Evolutionary conservation across 352 stramenopile genomes (phyloP).

Genomic region (Hyaloperonospora brassicae): DNA sequence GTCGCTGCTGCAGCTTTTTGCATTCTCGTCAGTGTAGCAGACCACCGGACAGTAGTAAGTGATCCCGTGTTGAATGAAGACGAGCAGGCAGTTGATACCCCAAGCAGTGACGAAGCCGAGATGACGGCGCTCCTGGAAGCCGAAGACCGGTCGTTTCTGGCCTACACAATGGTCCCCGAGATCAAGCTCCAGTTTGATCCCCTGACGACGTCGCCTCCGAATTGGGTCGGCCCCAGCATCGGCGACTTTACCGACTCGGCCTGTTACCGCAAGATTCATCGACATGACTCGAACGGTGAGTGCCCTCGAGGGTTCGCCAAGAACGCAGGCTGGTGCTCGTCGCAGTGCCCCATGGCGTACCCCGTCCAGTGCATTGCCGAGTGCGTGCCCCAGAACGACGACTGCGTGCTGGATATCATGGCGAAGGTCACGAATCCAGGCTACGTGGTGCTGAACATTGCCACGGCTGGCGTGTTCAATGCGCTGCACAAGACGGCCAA

Average conservation of each 20-base stretch:
- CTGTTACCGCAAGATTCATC: slow-evolving; percentile 43
- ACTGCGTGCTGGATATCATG: slow-evolving; percentile 46
- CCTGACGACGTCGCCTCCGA: slow-evolving; percentile 4
- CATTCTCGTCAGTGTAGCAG: no score
- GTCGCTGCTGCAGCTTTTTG: no score
- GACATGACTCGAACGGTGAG: slow-evolving; percentile 11
- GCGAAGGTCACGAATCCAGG: slow-evolving; percentile 42
- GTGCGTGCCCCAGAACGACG: slow-evolving; percentile 60
- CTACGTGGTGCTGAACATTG: slow-evolving; percentile 42
- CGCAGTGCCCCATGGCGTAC: slow-evolving; percentile 64
- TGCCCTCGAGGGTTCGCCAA: slow-evolving; percentile 40
- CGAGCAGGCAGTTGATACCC: neutral
- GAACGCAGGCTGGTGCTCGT: slow-evolving; percentile 47
- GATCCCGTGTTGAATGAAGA: no score
- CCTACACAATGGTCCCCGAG: slow-evolving; percentile 15
- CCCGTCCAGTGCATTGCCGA: slow-evolving; percentile 62
- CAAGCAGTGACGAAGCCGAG: neutral
- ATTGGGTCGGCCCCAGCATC: slow-evolving; percentile 2
- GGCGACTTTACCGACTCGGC: slow-evolving; percentile 2
- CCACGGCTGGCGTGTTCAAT: slow-evolving; percentile 46
- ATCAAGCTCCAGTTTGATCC: slow-evolving; percentile 9
- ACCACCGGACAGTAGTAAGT: no score
- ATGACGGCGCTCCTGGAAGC: neutral
- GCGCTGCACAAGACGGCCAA: slow-evolving; percentile 34
- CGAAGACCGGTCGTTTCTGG: slow-evolving; percentile 17